Evolutionary conservation across 2,329 filamentous ascomycete species (phyloP), one percentile per base, ranked within the genome.

Genomic region (Stylonectria norvegica): DNA sequence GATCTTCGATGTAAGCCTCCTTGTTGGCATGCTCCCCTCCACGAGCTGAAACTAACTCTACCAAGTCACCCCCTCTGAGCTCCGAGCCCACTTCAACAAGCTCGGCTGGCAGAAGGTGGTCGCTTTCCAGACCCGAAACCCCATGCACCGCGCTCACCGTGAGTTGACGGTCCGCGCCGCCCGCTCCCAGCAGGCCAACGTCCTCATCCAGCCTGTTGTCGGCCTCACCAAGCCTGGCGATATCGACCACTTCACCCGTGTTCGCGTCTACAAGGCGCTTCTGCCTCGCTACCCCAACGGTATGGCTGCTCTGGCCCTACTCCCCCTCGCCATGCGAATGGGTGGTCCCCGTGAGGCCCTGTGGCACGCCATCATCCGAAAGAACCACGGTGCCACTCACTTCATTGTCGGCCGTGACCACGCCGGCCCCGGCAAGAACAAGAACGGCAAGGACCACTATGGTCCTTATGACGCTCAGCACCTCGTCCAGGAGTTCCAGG

Each of bases 291-390:
- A 98, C 73, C 93, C 93, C 68, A 98, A 97, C 69, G 93, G 93
- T 61, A 98, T 98, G 93, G 93, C 93, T 44, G 89, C 94, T 27
- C 81, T 98, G 52, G 91, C 89, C 69, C 87, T 98, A 29, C 79
- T 98, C 39, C 90, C 90, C 43, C 79, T 98, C 51, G 93, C 93
- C 59, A 98, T 98, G 93, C 86, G 93, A 65, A 98, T 98, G 93
- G 93, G 89, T 63, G 93, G 93, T 59, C 93, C 93, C 50, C 88
- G 93, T 55, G 93, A 98, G 76, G 93, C 93, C 56, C 89, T 98
- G 72, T 98, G 93, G 93, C 93, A 98, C 76, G 93, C 93, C 62
- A 95, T 98, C 61, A 98, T 98, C 77, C 89, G 93, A 65, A 98
- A 97, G 84, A 98, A 98, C 72, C 90, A 96, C 73, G 93, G 93